phyloP scores from a whole-genome alignment of 2,329 filamentous ascomycete species.

The Alternaria postmessia region DNA sequence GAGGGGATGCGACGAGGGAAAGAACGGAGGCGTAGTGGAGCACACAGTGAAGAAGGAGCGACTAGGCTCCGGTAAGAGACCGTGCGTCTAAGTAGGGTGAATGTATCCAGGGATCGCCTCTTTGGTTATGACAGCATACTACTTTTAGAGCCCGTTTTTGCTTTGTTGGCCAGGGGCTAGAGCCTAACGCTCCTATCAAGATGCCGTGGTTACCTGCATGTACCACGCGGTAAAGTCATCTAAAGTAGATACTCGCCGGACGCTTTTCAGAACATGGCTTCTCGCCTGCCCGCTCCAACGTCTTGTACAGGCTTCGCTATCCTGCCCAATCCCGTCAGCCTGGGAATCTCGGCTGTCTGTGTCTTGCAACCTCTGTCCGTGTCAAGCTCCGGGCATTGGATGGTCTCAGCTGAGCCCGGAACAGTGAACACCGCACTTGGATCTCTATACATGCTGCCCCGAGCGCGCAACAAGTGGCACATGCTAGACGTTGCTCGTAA shows the following conservation, averaged over 20 bases:
- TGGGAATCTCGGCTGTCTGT: constrained; percentile 3
- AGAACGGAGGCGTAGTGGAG: constrained; percentile 43
- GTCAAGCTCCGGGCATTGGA: constrained; percentile 20
- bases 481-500: constrained; percentile 10
- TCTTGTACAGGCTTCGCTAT: constrained; percentile 23
- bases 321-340: constrained; percentile 13
- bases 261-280: constrained; percentile 16
- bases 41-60: constrained; percentile 39
- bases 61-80: constrained; percentile 40
- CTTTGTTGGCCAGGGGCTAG: constrained; percentile 35
- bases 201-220: constrained; percentile 30
- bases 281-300: constrained; percentile 25
- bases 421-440: constrained; percentile 14
- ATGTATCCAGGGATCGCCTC: constrained; percentile 45
- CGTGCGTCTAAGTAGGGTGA: constrained; percentile 44
- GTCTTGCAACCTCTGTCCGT: constrained; percentile 15
- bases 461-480: constrained; percentile 14
- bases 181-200: constrained; percentile 22
- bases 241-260: constrained; percentile 11
- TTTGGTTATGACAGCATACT: constrained; percentile 45
- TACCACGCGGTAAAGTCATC: constrained; percentile 18
- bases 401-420: constrained; percentile 18
- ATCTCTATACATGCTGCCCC: constrained; percentile 13
- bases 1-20: constrained; percentile 36
- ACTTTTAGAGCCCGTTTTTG: constrained; percentile 42